Base-by-base conservation (phyloP, 2,329 filamentous ascomycete genomes). In the Phialocephala subalpina region DNA sequence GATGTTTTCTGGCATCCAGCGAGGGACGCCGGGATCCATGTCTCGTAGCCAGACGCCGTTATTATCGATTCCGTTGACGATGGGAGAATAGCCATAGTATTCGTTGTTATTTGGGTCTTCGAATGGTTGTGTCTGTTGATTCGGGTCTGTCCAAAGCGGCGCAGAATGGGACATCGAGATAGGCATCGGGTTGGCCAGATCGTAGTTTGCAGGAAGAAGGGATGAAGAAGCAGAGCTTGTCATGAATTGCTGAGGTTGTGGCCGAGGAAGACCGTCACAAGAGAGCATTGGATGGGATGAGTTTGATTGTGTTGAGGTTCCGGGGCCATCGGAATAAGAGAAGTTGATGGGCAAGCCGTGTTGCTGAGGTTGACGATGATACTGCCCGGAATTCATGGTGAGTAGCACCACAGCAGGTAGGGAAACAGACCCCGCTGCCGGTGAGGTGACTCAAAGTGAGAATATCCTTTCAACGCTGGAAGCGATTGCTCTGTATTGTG, bases 301-400 rank as follows among this genome's bases (percentile, higher is more conserved):
- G 27, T 22, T 53, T 53, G 72, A 63, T 67, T 72, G 71, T 58
- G 58, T 35, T 62, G 67, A 45, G n/a, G 59, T 29, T 35, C 47
- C 56, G 33, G 64, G 52, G 60, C 29, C 71, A 53, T 70, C 71
- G 60, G 58, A 62, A 69, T 72, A 70, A 49, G 69, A 70, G 58
- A 69, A 69, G 45, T 68, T 63, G 58, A 65, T 63, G 58, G 69
- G 61, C 63, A 74, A 70, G 65, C 67, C 62, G 25, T 71, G 59
- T 35, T 67, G 64, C 40, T 74, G 70, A 68, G 61, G 22, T 8
- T 29, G 67, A 33, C 70, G 67, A 33, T 71, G 67, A 63, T 72
- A 72, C 42, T 72, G 68, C 33, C 65, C 68, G 62, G 69, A 63
- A 73, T 73, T 67, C 74, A 75, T 74, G 63, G 57, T 72, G 68